Conservation (phyloP, 345 rosid genomes). For the Hibiscus tridactylites region DNA sequence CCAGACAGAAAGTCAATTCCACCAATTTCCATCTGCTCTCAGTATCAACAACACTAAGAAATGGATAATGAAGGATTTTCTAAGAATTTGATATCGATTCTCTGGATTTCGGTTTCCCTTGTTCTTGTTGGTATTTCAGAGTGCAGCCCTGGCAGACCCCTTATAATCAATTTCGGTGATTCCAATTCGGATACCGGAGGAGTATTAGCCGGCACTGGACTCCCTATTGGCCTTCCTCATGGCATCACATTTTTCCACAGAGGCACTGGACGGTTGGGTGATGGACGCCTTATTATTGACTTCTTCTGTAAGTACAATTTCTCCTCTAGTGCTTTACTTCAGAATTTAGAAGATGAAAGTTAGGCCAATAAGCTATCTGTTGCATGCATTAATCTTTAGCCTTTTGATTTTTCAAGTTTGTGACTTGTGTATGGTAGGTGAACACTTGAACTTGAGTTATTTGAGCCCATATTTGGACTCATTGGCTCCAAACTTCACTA, state of each 20-base stretch:
- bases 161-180: slow-evolving; percentile 40
- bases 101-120: neutral
- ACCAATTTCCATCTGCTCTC: neutral
- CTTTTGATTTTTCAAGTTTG: neutral
- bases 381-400: neutral
- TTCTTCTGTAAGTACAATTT: slow-evolving; percentile 37
- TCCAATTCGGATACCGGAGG: slow-evolving; percentile 55
- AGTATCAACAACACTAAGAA: too few relatives aligned
- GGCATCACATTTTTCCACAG: slow-evolving; percentile 30
- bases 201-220: slow-evolving; percentile 27
- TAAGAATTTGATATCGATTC: neutral
- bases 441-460: slow-evolving; percentile 25
- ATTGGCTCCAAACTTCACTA: slow-evolving; percentile 37
- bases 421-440: slow-evolving; percentile 23
- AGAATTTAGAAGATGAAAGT: too few relatives aligned
- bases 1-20: slow-evolving; percentile 2
- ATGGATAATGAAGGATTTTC: neutral
- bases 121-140: neutral
- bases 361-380: neutral
- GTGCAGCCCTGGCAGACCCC: neutral
- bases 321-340: too few relatives aligned
- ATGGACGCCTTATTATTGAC: slow-evolving; percentile 55
- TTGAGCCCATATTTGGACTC: slow-evolving; percentile 47
- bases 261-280: slow-evolving; percentile 36
- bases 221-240: slow-evolving; percentile 35